Evolutionary conservation across 225 moss, liverwort and hornwort genomes (phyloP).

Genomic region (Physcomitrium patens): DNA sequence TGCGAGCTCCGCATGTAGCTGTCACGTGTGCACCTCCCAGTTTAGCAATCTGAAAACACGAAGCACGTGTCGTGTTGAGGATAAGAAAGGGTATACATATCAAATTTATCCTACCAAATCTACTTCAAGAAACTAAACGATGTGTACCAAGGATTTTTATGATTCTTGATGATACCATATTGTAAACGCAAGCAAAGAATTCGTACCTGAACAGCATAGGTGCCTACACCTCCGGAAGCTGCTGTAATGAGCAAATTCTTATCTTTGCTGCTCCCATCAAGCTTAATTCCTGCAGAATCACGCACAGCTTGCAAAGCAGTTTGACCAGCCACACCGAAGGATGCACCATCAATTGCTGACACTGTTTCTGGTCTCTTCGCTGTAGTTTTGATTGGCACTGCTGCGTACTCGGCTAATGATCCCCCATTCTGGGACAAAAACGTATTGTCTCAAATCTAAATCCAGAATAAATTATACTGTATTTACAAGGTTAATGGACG

Average conservation of each 20-base stretch:
- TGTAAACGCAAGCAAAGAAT: not conserved
- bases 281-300: slow-evolving; percentile 60
- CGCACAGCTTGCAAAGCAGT: slow-evolving; percentile 71
- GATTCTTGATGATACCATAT: too few relatives aligned
- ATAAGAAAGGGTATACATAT: not conserved
- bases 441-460: not conserved
- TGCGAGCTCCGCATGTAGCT: slow-evolving; percentile 69
- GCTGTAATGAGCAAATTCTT: slow-evolving; percentile 69
- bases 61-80: not conserved
- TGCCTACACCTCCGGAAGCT: slow-evolving; percentile 84
- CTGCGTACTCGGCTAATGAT: slow-evolving; percentile 71
- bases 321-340: slow-evolving; percentile 50
- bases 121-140: not conserved
- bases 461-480: not conserved
- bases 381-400: slow-evolving; percentile 42
- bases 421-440: slow-evolving; percentile 37
- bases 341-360: slow-evolving; percentile 68
- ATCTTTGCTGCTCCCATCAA: slow-evolving; percentile 67
- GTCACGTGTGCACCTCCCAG: slow-evolving; percentile 76
- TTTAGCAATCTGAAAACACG: slow-evolving; percentile 64
- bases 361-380: slow-evolving; percentile 52
- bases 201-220: slow-evolving; percentile 77
- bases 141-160: too few relatives aligned
- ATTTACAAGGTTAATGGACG: too few relatives aligned
- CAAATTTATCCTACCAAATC: not conserved